Base-by-base conservation (phyloP, 805 yeast genomes). In the Nakazawaea pomicola region DNA sequence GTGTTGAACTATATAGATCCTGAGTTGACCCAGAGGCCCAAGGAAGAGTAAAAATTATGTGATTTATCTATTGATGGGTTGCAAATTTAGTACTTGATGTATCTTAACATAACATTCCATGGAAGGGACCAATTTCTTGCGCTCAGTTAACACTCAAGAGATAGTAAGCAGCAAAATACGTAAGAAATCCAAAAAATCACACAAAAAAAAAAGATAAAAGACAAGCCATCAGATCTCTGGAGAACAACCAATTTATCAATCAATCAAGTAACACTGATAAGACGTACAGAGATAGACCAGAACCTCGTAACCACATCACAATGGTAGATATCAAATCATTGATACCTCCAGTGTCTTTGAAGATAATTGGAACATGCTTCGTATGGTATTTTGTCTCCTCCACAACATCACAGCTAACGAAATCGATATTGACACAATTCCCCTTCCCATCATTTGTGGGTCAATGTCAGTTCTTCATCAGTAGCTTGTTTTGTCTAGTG, bases 301-400 rank as follows among this genome's bases (percentile, higher is more conserved):
- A 27, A 8, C 29, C 10, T 11, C 6, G n/a, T 27, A 23, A n/a
- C 8, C 23, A 23, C 5, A 8, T 14, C 16, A 27, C 8, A 6
- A 29, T 29, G 33, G 27, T 29, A 4, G 36, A 38, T 31, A 20
- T 38, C 6, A 38, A 32, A 23, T 14, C 29, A 4, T 19, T 46
- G 24, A 32, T 53, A 5, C 67, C 69, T 10, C 67, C 62, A 10
- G 49, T 66, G 29, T 62, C 69, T 44, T 38, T 62, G 28, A 58
- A 61, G 45, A 67, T 70, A 7, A 51, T 70, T 1, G 42, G 62
- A 2, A 51, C 71, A 16, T 80, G 86, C 53, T 49, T 76, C 14
- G 46, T 67, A 29, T 82, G 88, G 88, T 82, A 81, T 50, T 50
- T 66, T 15, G 68, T 77, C 9, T 79, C 85, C 10, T 74, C 86